Evolutionary conservation across 169 alveolate genomes (phyloP).

Genomic region (Cryptosporidium tyzzeri): DNA sequence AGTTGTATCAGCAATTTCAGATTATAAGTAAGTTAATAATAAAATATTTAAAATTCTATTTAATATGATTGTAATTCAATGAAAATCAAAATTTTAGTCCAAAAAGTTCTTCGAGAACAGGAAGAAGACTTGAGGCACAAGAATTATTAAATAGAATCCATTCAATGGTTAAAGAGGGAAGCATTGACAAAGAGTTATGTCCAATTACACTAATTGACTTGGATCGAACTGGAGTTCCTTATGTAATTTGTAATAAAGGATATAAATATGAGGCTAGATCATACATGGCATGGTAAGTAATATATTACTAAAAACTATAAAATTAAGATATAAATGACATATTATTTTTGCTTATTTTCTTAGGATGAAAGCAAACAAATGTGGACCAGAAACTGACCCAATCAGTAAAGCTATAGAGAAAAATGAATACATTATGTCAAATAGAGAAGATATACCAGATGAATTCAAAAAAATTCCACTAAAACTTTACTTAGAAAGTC

Average conservation of each 20-base stretch:
- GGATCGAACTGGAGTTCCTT: slow-evolving; percentile 67
- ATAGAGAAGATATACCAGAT: slow-evolving; percentile 46
- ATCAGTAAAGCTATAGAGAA: slow-evolving; percentile 57
- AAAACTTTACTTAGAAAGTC: slow-evolving; percentile 54
- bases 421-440: slow-evolving; percentile 48
- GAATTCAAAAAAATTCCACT: slow-evolving; percentile 50
- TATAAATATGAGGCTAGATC: slow-evolving; percentile 64
- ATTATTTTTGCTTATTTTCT: neutral
- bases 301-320: neutral
- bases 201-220: slow-evolving; percentile 62
- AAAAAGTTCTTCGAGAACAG: slow-evolving; percentile 23
- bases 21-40: slow-evolving; percentile 45
- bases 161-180: slow-evolving; percentile 48
- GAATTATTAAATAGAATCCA: slow-evolving; percentile 49
- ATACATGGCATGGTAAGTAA: slow-evolving; percentile 62
- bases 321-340: neutral
- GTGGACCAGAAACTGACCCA: slow-evolving; percentile 77
- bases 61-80: neutral
- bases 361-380: slow-evolving; percentile 62
- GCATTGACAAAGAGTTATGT: slow-evolving; percentile 60
- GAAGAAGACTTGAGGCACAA: slow-evolving; percentile 66
- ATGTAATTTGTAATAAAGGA: slow-evolving; percentile 55
- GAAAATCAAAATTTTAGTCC: slow-evolving; percentile 24
- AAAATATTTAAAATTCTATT: neutral
- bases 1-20: slow-evolving; percentile 70